Evolutionary conservation across 176 grass and related monocot species (phyloP).

Genomic region (Puya raimondii): DNA sequence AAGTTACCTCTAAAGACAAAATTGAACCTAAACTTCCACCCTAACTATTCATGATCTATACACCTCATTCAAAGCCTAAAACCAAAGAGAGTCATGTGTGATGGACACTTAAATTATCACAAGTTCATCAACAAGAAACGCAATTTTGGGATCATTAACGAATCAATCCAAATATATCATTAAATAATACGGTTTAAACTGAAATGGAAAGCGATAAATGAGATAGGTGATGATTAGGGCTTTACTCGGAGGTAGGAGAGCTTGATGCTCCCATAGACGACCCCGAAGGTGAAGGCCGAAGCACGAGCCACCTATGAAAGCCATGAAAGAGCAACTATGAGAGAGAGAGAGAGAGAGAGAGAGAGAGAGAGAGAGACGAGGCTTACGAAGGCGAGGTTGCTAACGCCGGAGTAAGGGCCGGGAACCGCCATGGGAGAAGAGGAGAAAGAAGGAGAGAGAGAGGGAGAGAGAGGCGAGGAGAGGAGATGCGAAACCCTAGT

Average conservation of each 20-base stretch:
- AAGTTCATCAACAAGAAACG: neutral
- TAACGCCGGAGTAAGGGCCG: constrained; percentile 82
- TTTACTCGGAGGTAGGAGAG: constrained; percentile 74
- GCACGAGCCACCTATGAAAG: constrained; percentile 58
- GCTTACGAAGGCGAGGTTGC: constrained; percentile 70
- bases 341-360: neutral
- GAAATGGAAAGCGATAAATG: neutral
- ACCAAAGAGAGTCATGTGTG: too few species aligned
- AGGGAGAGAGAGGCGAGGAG: neutral
- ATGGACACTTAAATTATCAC: too few species aligned
- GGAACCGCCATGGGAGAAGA: constrained; percentile 42
- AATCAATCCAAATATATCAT: neutral
- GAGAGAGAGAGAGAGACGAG: neutral
- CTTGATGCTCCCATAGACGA: constrained; percentile 79
- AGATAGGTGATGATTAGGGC: neutral
- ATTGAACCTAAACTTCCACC: too few species aligned
- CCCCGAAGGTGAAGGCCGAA: constrained; percentile 54
- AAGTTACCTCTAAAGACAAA: too few species aligned
- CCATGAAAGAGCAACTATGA: neutral
- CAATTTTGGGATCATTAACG: neutral
- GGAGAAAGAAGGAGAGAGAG: neutral
- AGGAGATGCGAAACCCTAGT: neutral
- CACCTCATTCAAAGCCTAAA: too few species aligned
- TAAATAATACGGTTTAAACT: neutral
- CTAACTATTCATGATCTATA: too few species aligned